Evolutionary conservation across 2,329 filamentous ascomycete genomes (phyloP).

Genomic region (Xylaria sp.): DNA sequence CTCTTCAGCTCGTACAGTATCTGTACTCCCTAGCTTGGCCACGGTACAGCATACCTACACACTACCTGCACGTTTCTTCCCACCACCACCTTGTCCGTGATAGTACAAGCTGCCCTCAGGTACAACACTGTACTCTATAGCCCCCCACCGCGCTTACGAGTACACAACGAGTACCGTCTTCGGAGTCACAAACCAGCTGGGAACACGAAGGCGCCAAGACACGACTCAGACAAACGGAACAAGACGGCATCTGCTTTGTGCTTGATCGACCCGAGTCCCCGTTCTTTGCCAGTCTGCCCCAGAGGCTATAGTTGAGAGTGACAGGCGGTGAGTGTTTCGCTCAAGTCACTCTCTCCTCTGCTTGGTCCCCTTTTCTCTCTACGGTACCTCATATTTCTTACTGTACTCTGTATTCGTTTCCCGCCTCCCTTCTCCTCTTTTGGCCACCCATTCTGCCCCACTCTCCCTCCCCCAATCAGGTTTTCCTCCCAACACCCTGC

Average conservation of each 20-base stretch:
- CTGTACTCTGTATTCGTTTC: not conserved
- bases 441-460: conserved; percentile 10
- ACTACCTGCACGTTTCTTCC: conserved; percentile 15
- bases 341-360: conserved; percentile 24
- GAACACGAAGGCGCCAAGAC: conserved; percentile 24
- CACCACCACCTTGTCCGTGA: conserved; percentile 27
- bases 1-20: conserved; percentile 34
- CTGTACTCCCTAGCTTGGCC: conserved; percentile 29
- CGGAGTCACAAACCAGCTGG: conserved; percentile 13
- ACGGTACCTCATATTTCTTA: conserved; percentile 17
- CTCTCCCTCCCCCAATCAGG: conserved; percentile 15
- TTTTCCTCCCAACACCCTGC: conserved; percentile 20
- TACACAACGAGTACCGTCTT: conserved; percentile 29
- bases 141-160: conserved; percentile 29
- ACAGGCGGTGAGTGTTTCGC: conserved; percentile 22
- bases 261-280: conserved; percentile 21
- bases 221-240: conserved; percentile 27
- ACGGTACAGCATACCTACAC: conserved; percentile 28
- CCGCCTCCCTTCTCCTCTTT: conserved; percentile 7
- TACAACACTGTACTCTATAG: conserved; percentile 16
- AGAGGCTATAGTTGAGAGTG: conserved; percentile 14
- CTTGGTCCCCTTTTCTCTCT: conserved; percentile 8
- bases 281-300: conserved; percentile 9
- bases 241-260: conserved; percentile 3
- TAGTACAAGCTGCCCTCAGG: conserved; percentile 20